A percentile compares a stretch with the other conserved stretches of the same genome.
Conservation (phyloP, 495 filamentous ascomycete species). For the Daldinia vernicosa region DNA sequence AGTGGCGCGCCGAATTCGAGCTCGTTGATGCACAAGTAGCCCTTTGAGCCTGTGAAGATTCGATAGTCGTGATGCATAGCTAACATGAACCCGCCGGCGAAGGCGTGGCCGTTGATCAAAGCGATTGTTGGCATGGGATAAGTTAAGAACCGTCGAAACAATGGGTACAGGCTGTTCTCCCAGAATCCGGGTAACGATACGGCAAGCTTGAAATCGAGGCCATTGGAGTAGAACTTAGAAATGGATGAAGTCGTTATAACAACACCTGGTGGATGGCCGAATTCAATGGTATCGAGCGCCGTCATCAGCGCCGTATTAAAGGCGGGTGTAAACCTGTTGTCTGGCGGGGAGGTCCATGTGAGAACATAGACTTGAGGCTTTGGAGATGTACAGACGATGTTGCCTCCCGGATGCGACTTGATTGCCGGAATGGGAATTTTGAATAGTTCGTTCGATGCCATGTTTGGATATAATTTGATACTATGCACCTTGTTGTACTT, state of each 20-base stretch:
- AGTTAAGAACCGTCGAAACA: constrained; percentile 69
- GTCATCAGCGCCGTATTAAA: constrained; percentile 72
- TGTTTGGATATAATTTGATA: background rate
- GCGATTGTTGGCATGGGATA: constrained; percentile 87
- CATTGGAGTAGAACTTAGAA: constrained; percentile 83
- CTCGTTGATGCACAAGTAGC: constrained; percentile 81
- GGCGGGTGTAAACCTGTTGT: constrained; percentile 76
- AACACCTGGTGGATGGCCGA: constrained; percentile 67
- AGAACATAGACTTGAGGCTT: constrained; percentile 71
- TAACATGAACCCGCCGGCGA: constrained; percentile 81
- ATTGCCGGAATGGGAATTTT: constrained; percentile 51
- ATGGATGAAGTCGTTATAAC: constrained; percentile 80
- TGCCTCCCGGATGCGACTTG: constrained; percentile 43
- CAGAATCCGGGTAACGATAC: constrained; percentile 61
- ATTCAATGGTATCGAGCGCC: constrained; percentile 77
- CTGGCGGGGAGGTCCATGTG: constrained; percentile 72
- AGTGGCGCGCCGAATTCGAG: constrained; percentile 79
- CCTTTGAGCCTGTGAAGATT: constrained; percentile 71
- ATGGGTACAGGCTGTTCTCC: constrained; percentile 62
- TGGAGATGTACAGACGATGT: constrained; percentile 62
- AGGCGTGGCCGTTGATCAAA: constrained; percentile 81
- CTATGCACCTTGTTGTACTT: background rate
- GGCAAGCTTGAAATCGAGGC: constrained; percentile 72
- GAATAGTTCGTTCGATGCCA: constrained; percentile 48
- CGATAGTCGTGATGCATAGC: constrained; percentile 89